These are phyloP conservation scores for Chlamydomonas reinhardtii DNA, from an alignment of 163 green algal genomes.

Conservation along the genomic window DNA sequence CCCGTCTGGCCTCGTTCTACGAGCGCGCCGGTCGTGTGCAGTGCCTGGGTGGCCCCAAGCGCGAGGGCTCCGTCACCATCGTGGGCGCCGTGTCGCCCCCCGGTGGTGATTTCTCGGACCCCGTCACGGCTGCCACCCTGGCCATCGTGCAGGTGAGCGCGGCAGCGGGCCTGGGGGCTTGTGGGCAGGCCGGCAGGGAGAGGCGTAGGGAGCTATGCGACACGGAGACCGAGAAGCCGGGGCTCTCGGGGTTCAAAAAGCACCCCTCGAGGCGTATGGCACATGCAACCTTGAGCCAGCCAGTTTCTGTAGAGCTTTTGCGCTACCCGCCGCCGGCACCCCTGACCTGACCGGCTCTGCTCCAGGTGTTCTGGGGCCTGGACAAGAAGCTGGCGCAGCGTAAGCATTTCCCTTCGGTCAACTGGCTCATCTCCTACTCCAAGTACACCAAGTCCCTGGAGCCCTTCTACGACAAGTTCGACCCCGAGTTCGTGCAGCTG, in stretches of 20 bases:
- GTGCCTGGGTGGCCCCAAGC: slow-evolving; percentile 93
- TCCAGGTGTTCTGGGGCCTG: slow-evolving; percentile 98
- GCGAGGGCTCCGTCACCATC: slow-evolving; percentile 98
- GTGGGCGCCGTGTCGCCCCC: slow-evolving; percentile 98
- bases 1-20: slow-evolving; percentile 98
- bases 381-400: slow-evolving; percentile 99
- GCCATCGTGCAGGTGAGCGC: slow-evolving; percentile 94
- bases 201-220: too few species aligned
- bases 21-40: slow-evolving; percentile 96
- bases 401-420: slow-evolving; percentile 99
- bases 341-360: too few species aligned
- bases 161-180: too few species aligned
- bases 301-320: too few species aligned
- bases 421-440: slow-evolving; percentile 99
- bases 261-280: too few species aligned
- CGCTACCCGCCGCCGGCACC: too few species aligned
- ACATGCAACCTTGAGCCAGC: too few species aligned
- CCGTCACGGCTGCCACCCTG: slow-evolving; percentile 97
- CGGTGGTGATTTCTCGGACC: slow-evolving; percentile 99
- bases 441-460: slow-evolving; percentile 99
- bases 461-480: slow-evolving; percentile 98
- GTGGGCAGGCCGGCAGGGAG: too few species aligned
- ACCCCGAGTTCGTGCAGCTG: slow-evolving; percentile 85
- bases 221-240: too few species aligned
- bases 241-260: too few species aligned